phyloP scores from a whole-genome alignment of 345 rosid species.

The Eutrema heterophyllum region DNA sequence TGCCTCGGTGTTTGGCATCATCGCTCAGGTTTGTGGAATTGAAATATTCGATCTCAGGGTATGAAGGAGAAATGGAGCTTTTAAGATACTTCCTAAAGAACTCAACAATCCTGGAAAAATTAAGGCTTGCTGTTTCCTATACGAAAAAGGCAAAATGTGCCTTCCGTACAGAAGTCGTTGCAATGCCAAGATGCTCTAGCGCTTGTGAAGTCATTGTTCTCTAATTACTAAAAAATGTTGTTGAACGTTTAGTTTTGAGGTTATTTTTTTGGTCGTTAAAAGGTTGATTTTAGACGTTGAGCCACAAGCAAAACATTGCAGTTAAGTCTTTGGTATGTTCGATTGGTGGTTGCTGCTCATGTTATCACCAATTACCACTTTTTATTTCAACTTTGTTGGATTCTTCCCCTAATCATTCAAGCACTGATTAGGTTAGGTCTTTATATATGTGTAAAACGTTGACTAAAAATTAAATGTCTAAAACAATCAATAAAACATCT shows the following conservation, averaged over 20 bases:
- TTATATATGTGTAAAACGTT: too few relatives aligned
- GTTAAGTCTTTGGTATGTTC: too few relatives aligned
- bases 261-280: too few relatives aligned
- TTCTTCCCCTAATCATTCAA: not conserved
- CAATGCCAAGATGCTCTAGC: constrained; percentile 9
- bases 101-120: not conserved
- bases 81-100: not conserved
- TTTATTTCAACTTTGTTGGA: not conserved
- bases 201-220: constrained; percentile 2
- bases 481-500: too few relatives aligned
- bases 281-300: too few relatives aligned
- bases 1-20: not conserved
- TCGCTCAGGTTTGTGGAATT: constrained; percentile 7
- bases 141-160: constrained; percentile 48
- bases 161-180: constrained; percentile 45
- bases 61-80: not conserved
- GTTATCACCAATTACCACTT: not conserved
- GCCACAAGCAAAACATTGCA: too few relatives aligned
- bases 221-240: not conserved
- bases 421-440: too few relatives aligned
- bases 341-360: not conserved
- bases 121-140: not conserved
- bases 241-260: not conserved
- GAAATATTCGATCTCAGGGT: not conserved
- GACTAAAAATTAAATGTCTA: too few relatives aligned